These are phyloP conservation scores for Chaetomium sp. DNA, from an alignment of 2,329 filamentous ascomycete species.

Conservation along the genomic window DNA sequence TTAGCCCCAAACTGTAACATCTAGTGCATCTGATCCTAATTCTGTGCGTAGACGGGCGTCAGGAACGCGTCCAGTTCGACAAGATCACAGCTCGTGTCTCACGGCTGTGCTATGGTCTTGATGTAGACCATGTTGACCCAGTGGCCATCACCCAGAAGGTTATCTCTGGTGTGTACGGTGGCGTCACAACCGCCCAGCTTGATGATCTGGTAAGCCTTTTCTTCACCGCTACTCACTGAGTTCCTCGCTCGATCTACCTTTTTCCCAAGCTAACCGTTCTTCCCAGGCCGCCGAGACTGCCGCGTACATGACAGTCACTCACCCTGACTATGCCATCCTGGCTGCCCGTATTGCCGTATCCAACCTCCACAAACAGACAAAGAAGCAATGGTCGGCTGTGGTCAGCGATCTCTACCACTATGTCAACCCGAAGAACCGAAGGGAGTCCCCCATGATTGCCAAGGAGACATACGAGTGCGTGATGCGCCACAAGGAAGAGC, in stretches of 20 bases:
- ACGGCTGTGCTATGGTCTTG: conserved; percentile 92
- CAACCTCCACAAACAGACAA: conserved; percentile 99
- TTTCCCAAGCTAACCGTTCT: conserved; percentile 6
- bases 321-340: conserved; percentile 97
- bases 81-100: conserved; percentile 99
- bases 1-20: conserved; percentile 15
- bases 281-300: conserved; percentile 90
- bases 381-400: conserved; percentile 98
- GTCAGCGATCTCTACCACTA: conserved; percentile 92
- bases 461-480: conserved; percentile 84
- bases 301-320: conserved; percentile 99
- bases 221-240: too few relatives aligned
- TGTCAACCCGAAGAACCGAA: conserved; percentile 86
- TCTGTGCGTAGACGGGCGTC: conserved; percentile 73
- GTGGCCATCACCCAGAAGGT: conserved; percentile 99
- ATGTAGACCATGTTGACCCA: conserved; percentile 90
- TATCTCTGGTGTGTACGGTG: conserved; percentile 98
- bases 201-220: conserved; percentile 77
- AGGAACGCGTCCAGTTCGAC: conserved; percentile 99
- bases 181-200: conserved; percentile 91
- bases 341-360: conserved; percentile 97
- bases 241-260: neutral
- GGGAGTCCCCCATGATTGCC: conserved; percentile 87
- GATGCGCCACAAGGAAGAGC: conserved; percentile 92
- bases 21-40: conserved; percentile 21